Percentiles rank a stretch among this genome's conserved stretches.
These are phyloP conservation scores for Moesziomyces sp. DNA, from an alignment of 1,284 basidiomycete genomes.

Conservation along the genomic window DNA sequence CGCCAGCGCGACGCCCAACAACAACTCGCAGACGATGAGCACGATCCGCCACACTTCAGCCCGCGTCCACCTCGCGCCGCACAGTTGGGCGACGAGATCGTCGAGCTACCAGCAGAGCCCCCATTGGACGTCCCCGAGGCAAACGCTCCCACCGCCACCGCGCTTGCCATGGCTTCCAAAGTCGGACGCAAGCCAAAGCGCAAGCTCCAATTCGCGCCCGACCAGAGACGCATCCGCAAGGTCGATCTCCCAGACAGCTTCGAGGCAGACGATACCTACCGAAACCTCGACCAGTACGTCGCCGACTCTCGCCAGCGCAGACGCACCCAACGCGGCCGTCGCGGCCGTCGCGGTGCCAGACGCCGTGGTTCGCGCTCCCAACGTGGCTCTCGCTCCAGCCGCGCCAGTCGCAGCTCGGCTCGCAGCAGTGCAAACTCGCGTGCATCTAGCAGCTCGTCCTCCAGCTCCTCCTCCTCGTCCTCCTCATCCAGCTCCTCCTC, in stretches of 20 bases:
- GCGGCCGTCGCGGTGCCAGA: neutral
- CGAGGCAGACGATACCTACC: conserved; percentile 60
- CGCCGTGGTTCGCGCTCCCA: conserved; percentile 22
- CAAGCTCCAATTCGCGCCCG: conserved; percentile 61
- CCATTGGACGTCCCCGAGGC: conserved; percentile 49
- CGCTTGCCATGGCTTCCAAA: conserved; percentile 46
- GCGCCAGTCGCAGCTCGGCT: conserved; percentile 38
- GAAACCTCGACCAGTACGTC: conserved; percentile 63
- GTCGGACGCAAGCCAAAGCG: conserved; percentile 44
- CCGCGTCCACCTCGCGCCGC: conserved; percentile 15
- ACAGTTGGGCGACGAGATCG: conserved; percentile 38
- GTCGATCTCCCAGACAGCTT: conserved; percentile 60
- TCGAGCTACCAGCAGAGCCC: conserved; percentile 37
- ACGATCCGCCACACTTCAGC: conserved; percentile 2
- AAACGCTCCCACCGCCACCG: conserved; percentile 40
- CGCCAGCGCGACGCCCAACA: conserved; percentile 18
- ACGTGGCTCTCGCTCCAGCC: conserved; percentile 41
- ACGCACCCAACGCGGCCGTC: conserved; percentile 21
- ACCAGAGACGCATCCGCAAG: conserved; percentile 54
- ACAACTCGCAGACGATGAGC: conserved; percentile 19
- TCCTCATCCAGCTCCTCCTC: conserved; percentile 28
- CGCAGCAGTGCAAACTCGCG: conserved; percentile 37
- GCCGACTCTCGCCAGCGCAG: conserved; percentile 48
- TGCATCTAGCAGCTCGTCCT: conserved; percentile 42
- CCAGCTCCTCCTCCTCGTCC: conserved; percentile 35